Base-by-base conservation (phyloP, 2,329 filamentous ascomycete genomes). In the Neophaeococcomyces mojaviensis region DNA sequence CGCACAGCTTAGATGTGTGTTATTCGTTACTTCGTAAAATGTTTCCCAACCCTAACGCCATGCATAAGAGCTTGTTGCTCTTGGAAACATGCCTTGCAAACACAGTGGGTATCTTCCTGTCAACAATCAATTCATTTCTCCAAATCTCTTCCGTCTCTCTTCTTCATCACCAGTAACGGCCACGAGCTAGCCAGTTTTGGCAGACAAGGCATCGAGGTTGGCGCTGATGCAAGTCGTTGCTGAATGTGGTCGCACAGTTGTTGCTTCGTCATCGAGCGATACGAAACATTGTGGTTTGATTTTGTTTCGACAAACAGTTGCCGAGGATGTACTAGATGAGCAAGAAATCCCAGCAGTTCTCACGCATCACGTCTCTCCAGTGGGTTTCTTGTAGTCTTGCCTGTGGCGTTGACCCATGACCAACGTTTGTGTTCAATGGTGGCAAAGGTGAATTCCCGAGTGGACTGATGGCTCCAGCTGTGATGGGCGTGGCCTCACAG, bases 331-430 rank as follows among this genome's bases (percentile, higher is more conserved):
- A 10, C 10, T 28, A 28, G 24, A 96, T 89, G 66, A 96, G 78
- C 66, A 96, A 75, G 70, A 88, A 92, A 64, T 94, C 87, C 89
- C 88, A 95, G 58, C 81, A 81, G 71, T 90, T 92, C 70, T 83
- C 79, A 69, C 79, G 80, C 88, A 96, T 95, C 63, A 90, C 79
- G 69, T 94, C 86, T 70, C 90, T 78, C 90, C 90, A 97, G 81
- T 89, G 88, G 67, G 94, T 79, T 70, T 84, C 83, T 62, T 79
- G 81, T 22, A 15, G 45, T 19, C 22, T 32, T 36, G 28, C 40
- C 37, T 32, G 49, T 28, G 36, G 44, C 37, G 19, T 24, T 13
- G 31, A 22, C 20, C 47, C 44, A 34, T 31, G 24, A 34, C 38
- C 44, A 24, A 46, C 43, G 18, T 46, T 46, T 18, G 35, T 26